Base-by-base conservation (phyloP, 768 basidiomycete genomes). In the Pleurotus ostreatus region DNA sequence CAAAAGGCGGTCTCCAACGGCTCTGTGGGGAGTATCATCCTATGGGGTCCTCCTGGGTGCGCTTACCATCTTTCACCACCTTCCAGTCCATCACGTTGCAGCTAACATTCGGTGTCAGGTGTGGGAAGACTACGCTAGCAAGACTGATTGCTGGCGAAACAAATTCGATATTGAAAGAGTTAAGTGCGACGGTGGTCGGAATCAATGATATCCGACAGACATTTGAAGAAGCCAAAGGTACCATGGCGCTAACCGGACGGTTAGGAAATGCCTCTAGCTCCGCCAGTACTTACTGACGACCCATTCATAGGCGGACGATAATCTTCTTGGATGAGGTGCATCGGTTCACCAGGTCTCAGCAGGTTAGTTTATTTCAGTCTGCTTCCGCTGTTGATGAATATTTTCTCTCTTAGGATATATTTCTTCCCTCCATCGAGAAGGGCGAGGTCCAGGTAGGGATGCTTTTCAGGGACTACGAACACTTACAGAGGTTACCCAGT, bases 251-350 rank as follows among this genome's bases (percentile, higher is more conserved):
- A 46, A 84, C 84, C 0, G 88, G 88, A 60, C 79, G 82, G 87
- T 82, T 58, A 38, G 73, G 22, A 23, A 34, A 34, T 34, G 11
- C 11, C 30, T 34, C 8, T 34, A 34, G 9, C 30, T 34, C 11
- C 0, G 11, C 30, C 11, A 34, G 2, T 34, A 34, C 30, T 11
- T 34, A 34, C 30, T 34, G 4, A 34, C 7, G 11, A 34, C 11
- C 30, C 30, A 11, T 9, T 37, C 39, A 3, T 58, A 90, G 88
- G 62, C 78, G 79, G 60, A 94, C 91, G 0, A 72, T 90, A 23
- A 64, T 94, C 12, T 94, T 93, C 68, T 68, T 93, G 55, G 92
- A 94, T 62, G 92, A 94, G 68, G 84, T 94, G 12, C 92, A 92
- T 70, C 82, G 89, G 0, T 90, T 89, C 64, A 88, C 82, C 65